Percentiles rank a stretch among this genome's conserved stretches.
Conservation (phyloP, 345 rosid genomes). For the Dipteronia dyeriana region DNA sequence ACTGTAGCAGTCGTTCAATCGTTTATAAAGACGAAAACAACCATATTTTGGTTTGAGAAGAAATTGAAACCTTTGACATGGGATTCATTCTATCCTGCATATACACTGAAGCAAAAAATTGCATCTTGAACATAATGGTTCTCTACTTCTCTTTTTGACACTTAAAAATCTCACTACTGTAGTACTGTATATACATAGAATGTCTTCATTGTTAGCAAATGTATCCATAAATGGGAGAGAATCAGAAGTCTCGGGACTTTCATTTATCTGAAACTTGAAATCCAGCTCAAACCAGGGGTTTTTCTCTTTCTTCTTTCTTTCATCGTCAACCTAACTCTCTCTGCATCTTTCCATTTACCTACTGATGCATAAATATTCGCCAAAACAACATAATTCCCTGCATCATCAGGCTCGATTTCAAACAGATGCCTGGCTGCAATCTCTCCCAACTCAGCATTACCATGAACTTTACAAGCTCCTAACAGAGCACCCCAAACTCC, state of each 20-base stretch:
- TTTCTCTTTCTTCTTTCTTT: constrained; percentile 35
- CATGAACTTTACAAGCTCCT: constrained; percentile 57
- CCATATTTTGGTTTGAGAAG: not conserved
- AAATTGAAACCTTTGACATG: not conserved
- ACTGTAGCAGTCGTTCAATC: not conserved
- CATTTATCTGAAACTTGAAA: constrained; percentile 18
- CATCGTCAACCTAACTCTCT: constrained; percentile 47
- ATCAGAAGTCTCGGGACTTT: not conserved
- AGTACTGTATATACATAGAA: too few relatives aligned
- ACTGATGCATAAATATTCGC: constrained; percentile 57
- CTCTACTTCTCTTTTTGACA: too few relatives aligned
- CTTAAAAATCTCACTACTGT: too few relatives aligned
- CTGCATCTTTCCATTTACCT: constrained; percentile 55
- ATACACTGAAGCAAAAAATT: not conserved
- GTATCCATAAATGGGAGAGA: not conserved
- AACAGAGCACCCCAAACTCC: constrained; percentile 62
- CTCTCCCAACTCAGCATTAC: constrained; percentile 51
- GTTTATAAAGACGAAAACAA: not conserved
- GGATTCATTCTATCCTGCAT: not conserved
- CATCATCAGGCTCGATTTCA: constrained; percentile 46
- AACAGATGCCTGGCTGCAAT: constrained; percentile 52
- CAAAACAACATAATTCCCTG: constrained; percentile 55
- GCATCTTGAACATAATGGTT: not conserved
- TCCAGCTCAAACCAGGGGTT: constrained; percentile 59
- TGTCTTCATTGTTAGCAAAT: not conserved